Conservation (phyloP, 2,329 filamentous ascomycete genomes). For the Cercospora citrullina region DNA sequence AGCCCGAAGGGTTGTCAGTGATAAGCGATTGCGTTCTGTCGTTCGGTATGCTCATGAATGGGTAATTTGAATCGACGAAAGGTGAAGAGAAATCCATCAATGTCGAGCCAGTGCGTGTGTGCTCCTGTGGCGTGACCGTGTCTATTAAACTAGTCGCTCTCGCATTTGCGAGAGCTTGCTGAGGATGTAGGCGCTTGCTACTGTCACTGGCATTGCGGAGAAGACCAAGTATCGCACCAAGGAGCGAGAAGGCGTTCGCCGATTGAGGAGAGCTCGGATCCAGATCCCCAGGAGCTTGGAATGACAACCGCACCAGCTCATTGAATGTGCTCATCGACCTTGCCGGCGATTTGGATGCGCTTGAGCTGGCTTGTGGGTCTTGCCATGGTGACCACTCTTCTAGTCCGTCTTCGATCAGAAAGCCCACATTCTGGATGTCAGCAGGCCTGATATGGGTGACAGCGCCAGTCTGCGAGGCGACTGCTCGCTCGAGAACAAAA, state of each 20-base stretch:
- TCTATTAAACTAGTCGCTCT: slow-evolving; percentile 4
- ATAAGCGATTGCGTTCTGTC: slow-evolving; percentile 19
- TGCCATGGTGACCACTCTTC: slow-evolving; percentile 76
- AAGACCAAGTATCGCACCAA: slow-evolving; percentile 21
- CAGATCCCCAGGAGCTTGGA: slow-evolving; percentile 10
- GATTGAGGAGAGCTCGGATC: not conserved
- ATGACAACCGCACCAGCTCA: slow-evolving; percentile 42
- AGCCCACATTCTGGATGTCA: slow-evolving; percentile 51
- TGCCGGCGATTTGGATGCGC: slow-evolving; percentile 41
- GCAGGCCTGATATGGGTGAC: slow-evolving; percentile 52
- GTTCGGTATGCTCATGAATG: slow-evolving; percentile 31
- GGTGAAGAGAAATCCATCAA: slow-evolving; percentile 14
- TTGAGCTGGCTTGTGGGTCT: slow-evolving; percentile 39
- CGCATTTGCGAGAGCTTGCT: slow-evolving; percentile 33
- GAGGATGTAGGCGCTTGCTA: slow-evolving; percentile 23
- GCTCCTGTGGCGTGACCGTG: not conserved
- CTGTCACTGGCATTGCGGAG: slow-evolving; percentile 24
- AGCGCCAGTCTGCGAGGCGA: slow-evolving; percentile 55
- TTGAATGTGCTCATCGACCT: slow-evolving; percentile 55
- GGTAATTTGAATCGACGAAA: slow-evolving; percentile 18
- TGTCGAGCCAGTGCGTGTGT: not conserved
- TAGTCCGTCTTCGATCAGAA: slow-evolving; percentile 63
- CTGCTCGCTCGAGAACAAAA: slow-evolving; percentile 62
- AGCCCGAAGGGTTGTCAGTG: slow-evolving; percentile 13
- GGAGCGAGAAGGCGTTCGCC: not conserved